Base-by-base conservation (phyloP, 805 yeast species). In the Lachancea sp. region DNA sequence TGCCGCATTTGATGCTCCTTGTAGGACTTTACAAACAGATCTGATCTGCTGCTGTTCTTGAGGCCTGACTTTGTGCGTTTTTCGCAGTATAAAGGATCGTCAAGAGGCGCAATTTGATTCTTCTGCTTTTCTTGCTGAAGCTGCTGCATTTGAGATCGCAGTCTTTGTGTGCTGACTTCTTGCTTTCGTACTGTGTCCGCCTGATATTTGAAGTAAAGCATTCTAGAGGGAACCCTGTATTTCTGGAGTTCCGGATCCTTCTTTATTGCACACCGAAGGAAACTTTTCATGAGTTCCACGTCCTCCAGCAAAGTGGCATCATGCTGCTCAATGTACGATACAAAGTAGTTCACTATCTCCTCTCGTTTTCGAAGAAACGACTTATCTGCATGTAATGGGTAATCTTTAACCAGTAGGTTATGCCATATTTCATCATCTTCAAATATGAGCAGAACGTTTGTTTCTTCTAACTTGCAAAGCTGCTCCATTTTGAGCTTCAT, bases 401-500 rank as follows among this genome's bases (percentile, higher is more conserved):
- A 69, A 18, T 70, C 67, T 32, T 49, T 55, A 38, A 52, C 55
- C 7, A 70, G 38, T 18, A 65, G 45, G 2, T 50, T 44, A 3
- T 45, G 45, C 74, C 74, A 70, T 1, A 66, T 45, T 10, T 61
- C 62, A 38, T 67, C 71, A 50, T 69, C 73, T 32, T 70, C 72
- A 36, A 70, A 57, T 1, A 68, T 51, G 20, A 65, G 53, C 17
- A 52, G 46, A 0, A 65, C 63, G 45, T 67, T 68, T 2, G 41
- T 46, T 18, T 44, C 40, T 45, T 70, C 74, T 9, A 68, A 41
- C 18, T 54, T 58, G 22, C 51, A 44, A 11, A 70, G 41, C 37
- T 68, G 74, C 10, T 59, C 60, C 8, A 58, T 41, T 13, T 56
- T 59, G 12, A 64, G 53, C 41, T 61, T 59, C 32, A 49, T 44